phyloP scores from a whole-genome alignment of 805 yeast species.

The Tetrapisispora nanseiensis region DNA sequence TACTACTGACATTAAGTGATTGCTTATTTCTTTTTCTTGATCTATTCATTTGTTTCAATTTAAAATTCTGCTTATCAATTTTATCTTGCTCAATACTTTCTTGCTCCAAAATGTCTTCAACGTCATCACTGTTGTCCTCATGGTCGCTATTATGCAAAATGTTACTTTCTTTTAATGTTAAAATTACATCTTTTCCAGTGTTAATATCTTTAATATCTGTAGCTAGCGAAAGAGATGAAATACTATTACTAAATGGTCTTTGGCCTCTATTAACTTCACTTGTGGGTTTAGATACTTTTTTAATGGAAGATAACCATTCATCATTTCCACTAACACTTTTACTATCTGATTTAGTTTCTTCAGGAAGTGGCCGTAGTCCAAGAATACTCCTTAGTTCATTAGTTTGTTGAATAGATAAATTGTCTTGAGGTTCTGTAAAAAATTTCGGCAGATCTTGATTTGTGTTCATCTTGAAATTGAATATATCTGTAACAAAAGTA shows the following conservation, averaged over 20 bases:
- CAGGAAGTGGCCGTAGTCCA: slow-evolving; percentile 33
- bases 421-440: slow-evolving; percentile 14
- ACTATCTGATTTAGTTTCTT: too few species aligned
- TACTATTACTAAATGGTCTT: slow-evolving; percentile 21
- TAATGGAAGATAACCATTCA: slow-evolving; percentile 21
- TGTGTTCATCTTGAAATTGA: too few species aligned
- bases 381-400: slow-evolving; percentile 32
- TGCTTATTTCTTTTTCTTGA: slow-evolving; percentile 26
- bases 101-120: slow-evolving; percentile 22
- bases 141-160: slow-evolving; percentile 22
- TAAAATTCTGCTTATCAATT: slow-evolving; percentile 26
- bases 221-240: slow-evolving; percentile 34
- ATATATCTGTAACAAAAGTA: too few species aligned
- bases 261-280: slow-evolving; percentile 11
- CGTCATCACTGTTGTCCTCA: slow-evolving; percentile 19
- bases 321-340: slow-evolving; percentile 4
- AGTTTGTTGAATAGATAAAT: slow-evolving; percentile 35
- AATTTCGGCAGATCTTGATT: not conserved
- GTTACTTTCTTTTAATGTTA: slow-evolving; percentile 44
- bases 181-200: slow-evolving; percentile 36
- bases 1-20: slow-evolving; percentile 14
- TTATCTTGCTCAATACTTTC: slow-evolving; percentile 19
- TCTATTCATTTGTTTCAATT: slow-evolving; percentile 26
- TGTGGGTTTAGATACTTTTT: slow-evolving; percentile 5
- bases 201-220: slow-evolving; percentile 37